These are phyloP conservation scores for Ammopiptanthus mongolicus DNA, from an alignment of 306 rosid genomes.

Conservation along the genomic window DNA sequence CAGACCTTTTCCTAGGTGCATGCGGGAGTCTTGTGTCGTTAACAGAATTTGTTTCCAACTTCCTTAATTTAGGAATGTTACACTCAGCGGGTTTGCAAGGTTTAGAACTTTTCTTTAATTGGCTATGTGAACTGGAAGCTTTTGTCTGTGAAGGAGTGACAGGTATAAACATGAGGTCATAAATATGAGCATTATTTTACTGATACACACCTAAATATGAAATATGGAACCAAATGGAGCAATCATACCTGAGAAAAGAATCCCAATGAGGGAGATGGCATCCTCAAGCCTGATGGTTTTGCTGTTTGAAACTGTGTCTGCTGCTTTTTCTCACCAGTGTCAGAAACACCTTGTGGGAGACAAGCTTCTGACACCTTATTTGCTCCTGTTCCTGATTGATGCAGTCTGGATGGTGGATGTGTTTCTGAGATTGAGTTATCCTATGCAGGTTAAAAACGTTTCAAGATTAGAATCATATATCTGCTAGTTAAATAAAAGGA, in stretches of 20 bases:
- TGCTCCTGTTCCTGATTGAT: slow-evolving; percentile 24
- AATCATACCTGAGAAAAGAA: slow-evolving; percentile 69
- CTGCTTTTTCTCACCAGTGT: slow-evolving; percentile 30
- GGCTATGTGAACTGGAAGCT: slow-evolving; percentile 34
- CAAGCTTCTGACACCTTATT: slow-evolving; percentile 33
- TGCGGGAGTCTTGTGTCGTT: slow-evolving; percentile 29
- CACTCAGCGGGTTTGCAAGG: slow-evolving; percentile 31
- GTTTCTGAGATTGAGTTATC: slow-evolving; percentile 36
- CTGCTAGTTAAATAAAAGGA: slow-evolving; percentile 17
- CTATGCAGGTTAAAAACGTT: slow-evolving; percentile 36
- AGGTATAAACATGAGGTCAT: slow-evolving; percentile 7
- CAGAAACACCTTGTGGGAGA: slow-evolving; percentile 30
- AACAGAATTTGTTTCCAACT: slow-evolving; percentile 27
- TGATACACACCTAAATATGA: neutral
- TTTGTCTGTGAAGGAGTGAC: slow-evolving; percentile 44
- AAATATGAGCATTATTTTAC: neutral
- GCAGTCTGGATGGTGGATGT: slow-evolving; percentile 17
- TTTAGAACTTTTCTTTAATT: slow-evolving; percentile 36
- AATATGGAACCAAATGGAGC: slow-evolving; percentile 6
- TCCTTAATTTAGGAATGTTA: slow-evolving; percentile 34
- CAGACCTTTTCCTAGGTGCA: slow-evolving; percentile 23
- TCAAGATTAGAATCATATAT: slow-evolving; percentile 7
- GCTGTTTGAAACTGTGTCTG: slow-evolving; percentile 33
- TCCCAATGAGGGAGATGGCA: slow-evolving; percentile 92
- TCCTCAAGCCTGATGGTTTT: slow-evolving; percentile 81